Base-by-base conservation (phyloP, 1,284 basidiomycete species). In the Mycosarcoma mackinlayi region DNA sequence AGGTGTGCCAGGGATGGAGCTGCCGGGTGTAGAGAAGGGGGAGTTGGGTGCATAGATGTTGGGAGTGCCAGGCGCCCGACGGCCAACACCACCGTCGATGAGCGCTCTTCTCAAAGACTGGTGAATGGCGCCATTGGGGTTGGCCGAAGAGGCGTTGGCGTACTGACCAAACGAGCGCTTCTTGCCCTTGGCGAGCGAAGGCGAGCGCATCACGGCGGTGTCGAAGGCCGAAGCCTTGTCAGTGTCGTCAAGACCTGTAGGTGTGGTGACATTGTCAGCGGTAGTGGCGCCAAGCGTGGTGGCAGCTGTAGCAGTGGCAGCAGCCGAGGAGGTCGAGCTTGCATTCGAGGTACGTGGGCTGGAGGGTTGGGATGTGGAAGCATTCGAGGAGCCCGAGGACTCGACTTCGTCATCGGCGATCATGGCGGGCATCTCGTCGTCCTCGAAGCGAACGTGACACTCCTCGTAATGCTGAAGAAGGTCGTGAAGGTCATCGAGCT, bases 401-500 rank as follows among this genome's bases (percentile, higher is more conserved):
- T 73, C 69, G 47, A 73, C 55, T 21, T 76, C 75, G 54, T 80
- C 80, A 24, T 79, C 78, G 27, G 71, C 60, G 27, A 79, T 67
- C 69, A 73, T 73, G 27, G 72, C 67, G 21, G 68, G 64, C 57
- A 78, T 71, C 42, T 80, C 80, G 53, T 81, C 79, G 40, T 79
- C 80, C 27, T 82, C 79, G 55, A 80, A 80, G 21, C 75, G 73
- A 33, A 81, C 80, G 40, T 82, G 80, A 51, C 77, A 73, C 37
- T 81, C 80, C 49, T 82, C 80, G 65, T 82, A 82, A 55, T 82
- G 80, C 45, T 81, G 79, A 9, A 82, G 71, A 7, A 82, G 72
- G 47, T 82, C 80, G 60, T 82, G 80, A 2, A 82, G 61, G 44
- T 82, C 79, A 27, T 76, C 79, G 37, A 82, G 72, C 27, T 62